Evolutionary conservation across 768 basidiomycete species (phyloP), one percentile per base, ranked within the genome.

Genomic region (Russula emetica): DNA sequence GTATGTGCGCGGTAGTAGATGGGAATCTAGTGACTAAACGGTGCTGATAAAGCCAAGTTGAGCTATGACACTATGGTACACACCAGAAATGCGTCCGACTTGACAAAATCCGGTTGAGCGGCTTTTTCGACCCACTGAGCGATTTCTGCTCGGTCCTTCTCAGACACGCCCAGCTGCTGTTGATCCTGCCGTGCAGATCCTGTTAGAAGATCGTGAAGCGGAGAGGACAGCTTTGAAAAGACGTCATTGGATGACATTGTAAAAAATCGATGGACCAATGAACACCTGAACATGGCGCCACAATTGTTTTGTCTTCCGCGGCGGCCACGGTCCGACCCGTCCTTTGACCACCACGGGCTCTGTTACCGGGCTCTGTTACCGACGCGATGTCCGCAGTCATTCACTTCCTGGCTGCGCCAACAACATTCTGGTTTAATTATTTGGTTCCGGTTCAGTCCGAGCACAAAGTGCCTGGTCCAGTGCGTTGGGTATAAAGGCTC

Each of bases 1-100:
- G 75, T 92, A 98, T 26, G 94, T 97, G 70, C 86, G 82, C 26
- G 90, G 84, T 16, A 82, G 76, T 55, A 98, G 80, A 51, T 85
- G 76, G 1, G 81, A 75, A 71, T 96, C 85, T 66, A 98, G 78
- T 36, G 82, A 82, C 94, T 97, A 66, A 10, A 45, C 18, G 5
- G 6, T 8, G 55, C 58, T 55, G 28, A 50, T 47, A 54, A 38
- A 40, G 55, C 67, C 44, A 60, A 63, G 45, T 36, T 55, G 24
- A 45, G 26, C 32, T 16, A 28, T 8, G 13, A 14, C 4, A 11
- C 24, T 32, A 24, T 1, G 22, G 16, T 49, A 40, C 69, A 86
- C 69, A 86, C 90, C 76, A 82, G 80, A 24, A 90, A 69, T 52
- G 72, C 62, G 44, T 75, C 81, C 18, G 76, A 74, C 62, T 79